These are phyloP conservation scores for Vaccinium macrocarpon DNA, from an alignment of 148 eudicot species.

Conservation along the genomic window DNA sequence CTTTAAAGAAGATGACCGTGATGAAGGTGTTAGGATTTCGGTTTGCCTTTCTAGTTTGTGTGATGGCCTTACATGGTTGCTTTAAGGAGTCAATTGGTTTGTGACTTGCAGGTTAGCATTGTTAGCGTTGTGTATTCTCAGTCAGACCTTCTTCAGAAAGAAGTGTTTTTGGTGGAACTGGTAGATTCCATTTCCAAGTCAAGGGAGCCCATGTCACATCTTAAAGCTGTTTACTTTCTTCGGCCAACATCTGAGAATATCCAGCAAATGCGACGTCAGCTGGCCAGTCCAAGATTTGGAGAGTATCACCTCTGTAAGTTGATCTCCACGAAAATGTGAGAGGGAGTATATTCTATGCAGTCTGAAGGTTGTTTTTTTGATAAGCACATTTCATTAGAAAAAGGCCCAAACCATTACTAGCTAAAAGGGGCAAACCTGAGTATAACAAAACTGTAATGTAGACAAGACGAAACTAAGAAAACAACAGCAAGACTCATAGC, in stretches of 20 bases:
- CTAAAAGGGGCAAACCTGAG: too few relatives aligned
- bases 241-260: conserved; percentile 83
- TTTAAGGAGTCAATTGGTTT: background rate
- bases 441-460: too few relatives aligned
- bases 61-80: background rate
- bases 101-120: conserved; percentile 49
- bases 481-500: too few relatives aligned
- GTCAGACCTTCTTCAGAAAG: conserved; percentile 93
- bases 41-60: background rate
- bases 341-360: background rate
- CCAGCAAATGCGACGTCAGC: conserved; percentile 79
- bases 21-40: background rate
- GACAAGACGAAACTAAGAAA: too few relatives aligned
- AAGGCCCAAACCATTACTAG: too few relatives aligned
- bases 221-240: conserved; percentile 91
- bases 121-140: conserved; percentile 95
- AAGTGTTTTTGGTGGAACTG: conserved; percentile 88
- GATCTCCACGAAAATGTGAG: background rate
- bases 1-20: background rate
- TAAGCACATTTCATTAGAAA: too few relatives aligned
- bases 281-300: conserved; percentile 86
- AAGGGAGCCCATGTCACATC: conserved; percentile 89
- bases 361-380: too few relatives aligned
- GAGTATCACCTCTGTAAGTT: conserved; percentile 93
- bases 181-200: conserved; percentile 89